Conservation (phyloP, 2,329 filamentous ascomycete genomes). For the Furcasterigmium furcatum region DNA sequence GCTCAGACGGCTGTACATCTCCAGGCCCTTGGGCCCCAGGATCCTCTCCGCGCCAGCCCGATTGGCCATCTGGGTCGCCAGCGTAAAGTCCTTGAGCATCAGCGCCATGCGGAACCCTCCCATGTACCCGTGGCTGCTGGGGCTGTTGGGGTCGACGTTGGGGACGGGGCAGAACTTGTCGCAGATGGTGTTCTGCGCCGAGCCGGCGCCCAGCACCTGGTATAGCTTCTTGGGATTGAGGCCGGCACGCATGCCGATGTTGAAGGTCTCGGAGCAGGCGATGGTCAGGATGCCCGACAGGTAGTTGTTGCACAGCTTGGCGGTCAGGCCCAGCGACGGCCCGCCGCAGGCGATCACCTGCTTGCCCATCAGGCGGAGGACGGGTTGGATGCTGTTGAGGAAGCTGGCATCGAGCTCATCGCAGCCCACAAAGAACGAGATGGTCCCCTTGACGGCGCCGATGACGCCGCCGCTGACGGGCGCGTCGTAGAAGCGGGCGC, state of each 20-base stretch:
- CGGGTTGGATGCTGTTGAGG: slow-evolving; percentile 33
- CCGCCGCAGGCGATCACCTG: slow-evolving; percentile 54
- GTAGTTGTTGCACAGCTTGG: slow-evolving; percentile 62
- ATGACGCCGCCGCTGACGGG: slow-evolving; percentile 29
- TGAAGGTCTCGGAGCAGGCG: slow-evolving; percentile 54
- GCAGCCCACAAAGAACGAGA: slow-evolving; percentile 32
- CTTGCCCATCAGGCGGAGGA: slow-evolving; percentile 43
- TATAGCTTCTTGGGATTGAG: slow-evolving; percentile 49
- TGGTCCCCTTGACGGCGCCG: slow-evolving; percentile 25
- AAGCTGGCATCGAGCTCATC: slow-evolving; percentile 27
- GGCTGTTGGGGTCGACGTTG: slow-evolving; percentile 23
- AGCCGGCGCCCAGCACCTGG: slow-evolving; percentile 19
- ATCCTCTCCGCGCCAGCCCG: too few species aligned
- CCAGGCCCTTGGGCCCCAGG: too few species aligned
- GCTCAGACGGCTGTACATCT: too few species aligned
- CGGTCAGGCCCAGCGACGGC: slow-evolving; percentile 50
- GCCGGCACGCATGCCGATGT: slow-evolving; percentile 56
- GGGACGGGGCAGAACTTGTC: slow-evolving; percentile 29
- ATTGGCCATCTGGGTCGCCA: too few species aligned
- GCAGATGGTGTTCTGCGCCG: slow-evolving; percentile 24
- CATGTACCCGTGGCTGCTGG: slow-evolving; percentile 26
- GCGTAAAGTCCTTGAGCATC: slow-evolving; percentile 60
- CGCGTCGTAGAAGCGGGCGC: slow-evolving; percentile 27
- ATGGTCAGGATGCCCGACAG: slow-evolving; percentile 56
- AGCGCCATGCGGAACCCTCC: slow-evolving; percentile 57